Percentiles rank a stretch among this genome's conserved stretches.
These are phyloP conservation scores for Eudorina sp. DNA, from an alignment of 139 green algal species.

Conservation along the genomic window DNA sequence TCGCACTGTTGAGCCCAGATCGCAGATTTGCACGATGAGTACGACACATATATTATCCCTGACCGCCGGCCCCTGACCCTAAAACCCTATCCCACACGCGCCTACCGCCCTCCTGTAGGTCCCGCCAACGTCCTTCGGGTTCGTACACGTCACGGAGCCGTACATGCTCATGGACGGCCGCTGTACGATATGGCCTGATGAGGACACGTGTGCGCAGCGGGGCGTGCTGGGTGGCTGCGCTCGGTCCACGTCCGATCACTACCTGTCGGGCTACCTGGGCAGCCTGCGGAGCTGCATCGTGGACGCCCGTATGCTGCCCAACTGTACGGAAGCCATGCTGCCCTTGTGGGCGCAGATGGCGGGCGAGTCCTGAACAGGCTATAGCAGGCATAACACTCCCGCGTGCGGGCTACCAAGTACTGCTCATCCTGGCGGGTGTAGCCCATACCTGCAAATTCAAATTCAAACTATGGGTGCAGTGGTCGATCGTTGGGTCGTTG, in stretches of 20 bases:
- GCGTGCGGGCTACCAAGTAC: too few relatives aligned
- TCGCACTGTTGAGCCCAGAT: too few relatives aligned
- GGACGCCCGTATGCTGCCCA: not conserved
- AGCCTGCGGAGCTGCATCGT: not conserved
- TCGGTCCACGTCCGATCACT: not conserved
- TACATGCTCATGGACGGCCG: not conserved
- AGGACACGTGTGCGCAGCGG: not conserved
- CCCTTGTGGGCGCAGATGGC: not conserved
- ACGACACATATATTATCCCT: too few relatives aligned
- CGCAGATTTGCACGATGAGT: too few relatives aligned
- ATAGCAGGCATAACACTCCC: too few relatives aligned
- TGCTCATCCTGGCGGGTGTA: too few relatives aligned
- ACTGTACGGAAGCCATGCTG: slow-evolving; percentile 1
- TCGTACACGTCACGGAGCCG: not conserved
- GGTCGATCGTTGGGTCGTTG: too few relatives aligned
- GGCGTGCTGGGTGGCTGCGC: not conserved
- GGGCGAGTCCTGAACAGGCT: not conserved
- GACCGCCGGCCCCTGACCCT: too few relatives aligned
- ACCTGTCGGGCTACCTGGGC: not conserved
- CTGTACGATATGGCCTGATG: not conserved
- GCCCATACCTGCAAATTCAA: too few relatives aligned
- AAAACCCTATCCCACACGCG: too few relatives aligned
- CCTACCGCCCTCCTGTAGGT: not conserved
- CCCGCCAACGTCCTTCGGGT: not conserved
- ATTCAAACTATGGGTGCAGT: too few relatives aligned